phyloP scores from a whole-genome alignment of 1,284 basidiomycete species.

The Irpex lacteus region DNA sequence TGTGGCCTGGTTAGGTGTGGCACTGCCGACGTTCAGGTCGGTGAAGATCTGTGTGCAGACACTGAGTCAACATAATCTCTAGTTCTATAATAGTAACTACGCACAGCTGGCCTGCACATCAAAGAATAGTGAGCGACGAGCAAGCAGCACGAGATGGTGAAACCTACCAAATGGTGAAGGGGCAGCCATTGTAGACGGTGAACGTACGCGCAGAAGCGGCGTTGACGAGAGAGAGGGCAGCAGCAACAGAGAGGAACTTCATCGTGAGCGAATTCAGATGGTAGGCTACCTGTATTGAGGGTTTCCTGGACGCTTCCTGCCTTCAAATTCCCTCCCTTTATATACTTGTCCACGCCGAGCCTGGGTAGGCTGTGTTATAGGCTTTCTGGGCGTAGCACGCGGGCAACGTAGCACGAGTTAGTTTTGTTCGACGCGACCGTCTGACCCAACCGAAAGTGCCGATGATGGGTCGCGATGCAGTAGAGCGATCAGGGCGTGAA shows the following conservation, averaged over 20 bases:
- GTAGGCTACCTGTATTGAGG: not conserved
- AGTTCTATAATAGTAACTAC: slow-evolving; percentile 3
- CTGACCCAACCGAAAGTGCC: not conserved
- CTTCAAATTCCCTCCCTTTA: not conserved
- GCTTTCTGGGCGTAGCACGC: not conserved
- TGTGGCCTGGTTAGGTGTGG: slow-evolving; percentile 26
- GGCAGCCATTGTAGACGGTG: slow-evolving; percentile 29
- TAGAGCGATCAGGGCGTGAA: not conserved
- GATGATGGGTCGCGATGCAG: not conserved
- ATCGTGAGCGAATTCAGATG: not conserved
- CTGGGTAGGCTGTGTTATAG: not conserved
- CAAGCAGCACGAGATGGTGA: not conserved
- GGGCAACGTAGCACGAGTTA: not conserved
- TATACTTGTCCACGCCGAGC: not conserved
- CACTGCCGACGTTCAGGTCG: slow-evolving; percentile 28
- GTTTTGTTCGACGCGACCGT: not conserved
- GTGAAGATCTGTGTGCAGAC: slow-evolving; percentile 26
- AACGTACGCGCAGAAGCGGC: slow-evolving; percentile 21
- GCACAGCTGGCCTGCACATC: slow-evolving; percentile 30
- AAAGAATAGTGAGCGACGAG: not conserved
- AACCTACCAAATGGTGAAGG: slow-evolving; percentile 30
- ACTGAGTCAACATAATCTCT: not conserved
- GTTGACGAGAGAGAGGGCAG: slow-evolving; percentile 11
- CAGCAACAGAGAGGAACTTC: slow-evolving; percentile 12
- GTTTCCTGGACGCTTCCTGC: not conserved